Base-by-base conservation (phyloP, 2,329 filamentous ascomycete genomes). In the Penicillium digitatum region DNA sequence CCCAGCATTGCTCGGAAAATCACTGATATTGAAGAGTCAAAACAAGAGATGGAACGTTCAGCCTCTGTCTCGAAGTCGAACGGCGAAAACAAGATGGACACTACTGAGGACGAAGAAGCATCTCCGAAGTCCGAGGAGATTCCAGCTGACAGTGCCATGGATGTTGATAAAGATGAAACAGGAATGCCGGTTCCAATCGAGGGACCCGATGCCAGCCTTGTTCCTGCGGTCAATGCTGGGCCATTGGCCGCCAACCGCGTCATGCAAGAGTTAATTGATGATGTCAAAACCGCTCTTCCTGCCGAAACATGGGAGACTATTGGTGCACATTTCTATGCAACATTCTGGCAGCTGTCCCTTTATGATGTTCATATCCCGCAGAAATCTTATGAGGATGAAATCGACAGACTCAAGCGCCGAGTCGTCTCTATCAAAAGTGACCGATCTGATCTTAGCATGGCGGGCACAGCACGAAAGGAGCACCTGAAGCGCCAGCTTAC, bases 271-370 rank as follows among this genome's bases (percentile, higher is more conserved):
- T 77, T 96, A 18, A 87, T 92, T 54, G 82, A 87, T 9, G 81
- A 85, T 29, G 81, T 96, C 18, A 82, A 83, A 56, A 75, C 78
- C 6, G 76, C 82, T 0, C 70, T 90, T 11, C 82, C 88, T 0
- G 73, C 82, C 2, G 81, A 84, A 8, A 82, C 85, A 5, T 90
- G 87, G 80, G 78, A 83, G 11, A 83, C 83, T 47, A 82, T 96
- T 48, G 91, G 85, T 40, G 80, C 90, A 0, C 85, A 89, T 29
- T 93, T 96, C 70, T 96, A 90, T 67, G 84, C 89, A 40, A 89
- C 88, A 0, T 99, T 99, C 74, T 99, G 94, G 94, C 87, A 92
- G 48, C 79, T 96, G 12, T 87, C 90, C 27, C 81, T 95, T 3
- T 86, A 88, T 43, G 93, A 99, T 69, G 79, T 96, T 54, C 83